Percentiles rank a stretch among this genome's conserved stretches.
These are phyloP conservation scores for Pharnaceum exiguum DNA, from an alignment of 148 eudicot genomes.

Conservation along the genomic window DNA sequence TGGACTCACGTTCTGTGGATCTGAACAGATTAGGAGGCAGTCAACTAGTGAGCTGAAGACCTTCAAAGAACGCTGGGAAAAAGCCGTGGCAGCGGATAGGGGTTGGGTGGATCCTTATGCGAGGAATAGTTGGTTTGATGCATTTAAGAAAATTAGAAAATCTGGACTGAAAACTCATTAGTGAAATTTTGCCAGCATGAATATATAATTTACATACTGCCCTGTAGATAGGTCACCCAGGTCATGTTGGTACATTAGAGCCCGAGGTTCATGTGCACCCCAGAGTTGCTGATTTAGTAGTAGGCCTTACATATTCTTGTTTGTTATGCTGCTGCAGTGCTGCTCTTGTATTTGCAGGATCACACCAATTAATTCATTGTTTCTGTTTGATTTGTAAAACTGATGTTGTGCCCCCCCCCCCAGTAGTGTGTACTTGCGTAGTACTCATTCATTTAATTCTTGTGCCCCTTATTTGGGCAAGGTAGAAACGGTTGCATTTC, in stretches of 20 bases:
- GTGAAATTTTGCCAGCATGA: neutral
- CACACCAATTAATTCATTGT: slow-evolving; percentile 33
- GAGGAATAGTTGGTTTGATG: slow-evolving; percentile 23
- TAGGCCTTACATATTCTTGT: neutral
- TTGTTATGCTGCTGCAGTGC: slow-evolving; percentile 11
- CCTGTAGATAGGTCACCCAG: neutral
- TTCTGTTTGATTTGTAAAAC: slow-evolving; percentile 7
- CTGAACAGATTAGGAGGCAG: slow-evolving; percentile 55
- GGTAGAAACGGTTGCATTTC: no score
- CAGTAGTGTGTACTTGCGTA: neutral
- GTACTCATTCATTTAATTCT: no score
- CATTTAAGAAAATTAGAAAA: slow-evolving; percentile 21
- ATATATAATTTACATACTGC: neutral
- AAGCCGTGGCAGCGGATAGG: slow-evolving; percentile 54
- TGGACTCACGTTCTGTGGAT: neutral
- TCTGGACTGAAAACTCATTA: slow-evolving; percentile 4
- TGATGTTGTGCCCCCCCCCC: neutral
- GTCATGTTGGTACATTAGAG: neutral
- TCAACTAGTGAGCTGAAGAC: slow-evolving; percentile 50
- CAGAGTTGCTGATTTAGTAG: slow-evolving; percentile 1
- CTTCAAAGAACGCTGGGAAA: slow-evolving; percentile 59
- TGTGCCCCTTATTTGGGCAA: no score
- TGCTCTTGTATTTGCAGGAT: slow-evolving; percentile 7
- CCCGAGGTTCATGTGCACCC: neutral
- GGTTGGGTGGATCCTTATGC: slow-evolving; percentile 58